Evolutionary conservation across 2,329 filamentous ascomycete genomes (phyloP).

Genomic region (Arachnomyces sp.): DNA sequence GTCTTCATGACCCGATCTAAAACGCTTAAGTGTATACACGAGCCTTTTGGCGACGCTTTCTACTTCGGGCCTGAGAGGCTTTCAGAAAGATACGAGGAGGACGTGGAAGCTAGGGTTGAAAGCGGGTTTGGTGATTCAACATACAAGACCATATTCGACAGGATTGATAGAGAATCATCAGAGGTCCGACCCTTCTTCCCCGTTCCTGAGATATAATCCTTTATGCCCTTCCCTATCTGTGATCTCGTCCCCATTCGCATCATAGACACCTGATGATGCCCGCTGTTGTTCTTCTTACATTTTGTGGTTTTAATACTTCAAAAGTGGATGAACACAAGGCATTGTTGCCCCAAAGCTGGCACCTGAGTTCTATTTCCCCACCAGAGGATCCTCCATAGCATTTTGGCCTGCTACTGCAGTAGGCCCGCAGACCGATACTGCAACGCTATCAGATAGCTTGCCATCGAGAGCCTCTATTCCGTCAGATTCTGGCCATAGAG

Average conservation of each 20-base stretch:
- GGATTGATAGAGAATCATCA: conserved; percentile 61
- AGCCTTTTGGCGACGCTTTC: conserved; percentile 94
- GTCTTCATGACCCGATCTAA: conserved; percentile 94
- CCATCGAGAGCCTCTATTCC: not conserved
- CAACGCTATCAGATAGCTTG: too few relatives aligned
- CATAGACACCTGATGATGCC: not conserved
- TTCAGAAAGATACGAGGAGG: conserved; percentile 66
- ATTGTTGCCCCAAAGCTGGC: too few relatives aligned
- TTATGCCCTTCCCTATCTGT: conserved; percentile 15
- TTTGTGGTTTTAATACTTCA: not conserved
- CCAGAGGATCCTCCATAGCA: not conserved
- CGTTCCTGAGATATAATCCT: conserved; percentile 15
- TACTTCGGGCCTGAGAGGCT: conserved; percentile 92
- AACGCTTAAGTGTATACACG: conserved; percentile 74
- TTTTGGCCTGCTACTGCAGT: too few relatives aligned
- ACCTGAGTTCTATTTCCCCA: not conserved
- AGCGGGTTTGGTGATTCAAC: conserved; percentile 39
- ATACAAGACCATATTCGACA: conserved; percentile 60
- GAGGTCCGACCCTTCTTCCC: conserved; percentile 53
- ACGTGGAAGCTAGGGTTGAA: conserved; percentile 43
- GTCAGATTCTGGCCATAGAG: too few relatives aligned
- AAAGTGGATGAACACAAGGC: too few relatives aligned
- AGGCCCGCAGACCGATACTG: too few relatives aligned
- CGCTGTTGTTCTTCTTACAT: conserved; percentile 6
- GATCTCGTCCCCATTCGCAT: conserved; percentile 13